Evolutionary conservation across 768 basidiomycete genomes (phyloP), one percentile per base, ranked within the genome.

Genomic region (Collybia nuda): DNA sequence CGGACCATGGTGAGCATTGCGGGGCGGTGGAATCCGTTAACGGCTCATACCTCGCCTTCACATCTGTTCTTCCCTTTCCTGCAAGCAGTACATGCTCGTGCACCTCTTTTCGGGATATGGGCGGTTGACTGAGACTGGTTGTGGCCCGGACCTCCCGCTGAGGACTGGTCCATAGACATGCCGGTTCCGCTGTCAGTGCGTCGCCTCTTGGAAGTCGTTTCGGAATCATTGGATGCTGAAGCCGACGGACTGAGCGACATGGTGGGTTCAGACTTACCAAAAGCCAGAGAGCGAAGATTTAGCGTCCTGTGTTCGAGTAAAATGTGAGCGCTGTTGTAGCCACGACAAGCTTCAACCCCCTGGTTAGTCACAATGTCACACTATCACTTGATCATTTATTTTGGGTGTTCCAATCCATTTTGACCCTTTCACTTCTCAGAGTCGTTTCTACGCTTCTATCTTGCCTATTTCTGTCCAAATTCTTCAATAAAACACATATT

Each of bases 21-120:
- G 76, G 75, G 73, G 68, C 77, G 73, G 67, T 61, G 59, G 56
- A 54, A 55, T 58, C 66, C 65, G 65, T 60, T 59, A 60, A 65
- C 58, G 57, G 54, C 55, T 65, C 80, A 65, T 63, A 90, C 90
- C 81, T 92, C 91, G 70, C 91, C 90, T 73, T 94, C 92, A 65
- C 92, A 94, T 67, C 91, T 78, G 75, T 94, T 94, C 77, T 93
- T 94, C 51, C 91, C 91, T 61, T 90, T 91, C 66, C 91, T 84
- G 70, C 91, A 93, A 56, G 86, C 83, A 14, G 90, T 92, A 67
- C 91, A 93, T 48, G 91, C 91, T 56, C 90, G 77, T 48, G 90
- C 88, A n/a, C 91, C 91, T 60, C 90, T 79, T 78, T 93, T 93
- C 39, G 90, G 89, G 57, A 91, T 88, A 67, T 92, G 88, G n/a